phyloP scores from a whole-genome alignment of 2,329 filamentous ascomycete genomes.

The Fusarium fracticaudum region DNA sequence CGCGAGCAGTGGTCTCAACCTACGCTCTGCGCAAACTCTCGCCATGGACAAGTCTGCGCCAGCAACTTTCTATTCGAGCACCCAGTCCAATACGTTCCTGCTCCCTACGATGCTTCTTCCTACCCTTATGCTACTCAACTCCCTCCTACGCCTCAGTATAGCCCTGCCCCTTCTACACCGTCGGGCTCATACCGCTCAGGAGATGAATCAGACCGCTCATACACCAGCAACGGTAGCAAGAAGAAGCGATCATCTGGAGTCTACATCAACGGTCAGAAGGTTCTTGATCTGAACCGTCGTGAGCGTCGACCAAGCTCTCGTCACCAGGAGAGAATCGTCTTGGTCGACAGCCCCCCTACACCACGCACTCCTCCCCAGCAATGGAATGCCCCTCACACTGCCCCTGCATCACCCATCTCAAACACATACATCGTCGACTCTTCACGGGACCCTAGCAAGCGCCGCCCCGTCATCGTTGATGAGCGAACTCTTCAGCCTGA shows the following conservation, averaged over 20 bases:
- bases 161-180: conserved; percentile 44
- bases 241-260: conserved; percentile 48
- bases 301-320: conserved; percentile 42
- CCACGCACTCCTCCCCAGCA: conserved; percentile 58
- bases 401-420: conserved; percentile 51
- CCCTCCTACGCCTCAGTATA: conserved; percentile 54
- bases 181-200: conserved; percentile 48
- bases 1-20: conserved; percentile 47
- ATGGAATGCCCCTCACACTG: conserved; percentile 52
- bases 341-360: conserved; percentile 57
- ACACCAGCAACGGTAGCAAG: conserved; percentile 45
- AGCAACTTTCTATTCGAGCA: conserved; percentile 54
- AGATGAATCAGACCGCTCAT: conserved; percentile 51
- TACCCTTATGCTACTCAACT: conserved; percentile 47
- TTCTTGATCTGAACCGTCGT: conserved; percentile 48
- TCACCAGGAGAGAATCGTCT: conserved; percentile 54
- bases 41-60: conserved; percentile 54
- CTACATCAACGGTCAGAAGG: conserved; percentile 52
- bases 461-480: conserved; percentile 52
- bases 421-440: conserved; percentile 42
- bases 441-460: conserved; percentile 38
- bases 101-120: conserved; percentile 44
- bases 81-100: conserved; percentile 49
- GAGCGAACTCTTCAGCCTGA: conserved; percentile 45
- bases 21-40: conserved; percentile 52